Conservation (phyloP, 805 yeast species). For the Sugiyamaella americana region DNA sequence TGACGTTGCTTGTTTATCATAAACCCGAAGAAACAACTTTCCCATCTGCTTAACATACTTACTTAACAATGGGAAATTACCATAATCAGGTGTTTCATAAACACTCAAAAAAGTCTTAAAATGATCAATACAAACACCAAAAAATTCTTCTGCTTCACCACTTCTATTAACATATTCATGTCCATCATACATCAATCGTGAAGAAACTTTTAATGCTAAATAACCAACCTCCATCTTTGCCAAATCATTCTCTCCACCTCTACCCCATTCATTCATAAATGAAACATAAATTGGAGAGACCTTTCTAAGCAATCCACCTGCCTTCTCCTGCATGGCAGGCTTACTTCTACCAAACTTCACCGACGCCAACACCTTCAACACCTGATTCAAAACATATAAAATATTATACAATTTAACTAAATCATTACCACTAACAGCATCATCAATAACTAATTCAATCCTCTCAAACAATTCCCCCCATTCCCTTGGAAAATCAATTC, state of each 20-base stretch:
- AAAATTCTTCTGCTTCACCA: conserved; percentile 52
- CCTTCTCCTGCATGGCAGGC: conserved; percentile 66
- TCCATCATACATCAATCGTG: conserved; percentile 73
- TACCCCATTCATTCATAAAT: conserved; percentile 58
- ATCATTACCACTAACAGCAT: conserved; percentile 31
- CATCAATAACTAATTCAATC: conserved; percentile 30
- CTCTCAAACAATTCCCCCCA: conserved; percentile 83
- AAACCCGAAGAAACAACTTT: conserved; percentile 61
- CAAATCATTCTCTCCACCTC: conserved; percentile 29
- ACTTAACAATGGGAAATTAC: conserved; percentile 42
- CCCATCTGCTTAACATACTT: conserved; percentile 69
- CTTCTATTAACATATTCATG: conserved; percentile 63
- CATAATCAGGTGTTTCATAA: conserved; percentile 36
- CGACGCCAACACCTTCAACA: conserved; percentile 64
- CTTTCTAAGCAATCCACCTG: conserved; percentile 55
- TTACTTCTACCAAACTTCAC: conserved; percentile 81
- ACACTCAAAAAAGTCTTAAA: conserved; percentile 49
- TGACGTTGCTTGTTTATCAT: conserved; percentile 57
- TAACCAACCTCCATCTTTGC: conserved; percentile 70
- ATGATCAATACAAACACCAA: conserved; percentile 51
- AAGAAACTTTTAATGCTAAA: conserved; percentile 62
- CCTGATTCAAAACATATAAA: conserved; percentile 65
- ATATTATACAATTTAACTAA: conserved; percentile 48
- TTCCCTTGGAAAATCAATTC: conserved; percentile 79
- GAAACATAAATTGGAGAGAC: conserved; percentile 53